Evolutionary conservation across 2,329 filamentous ascomycete species (phyloP), one percentile per base, ranked within the genome.

Genomic region (Aspergillus sp.): DNA sequence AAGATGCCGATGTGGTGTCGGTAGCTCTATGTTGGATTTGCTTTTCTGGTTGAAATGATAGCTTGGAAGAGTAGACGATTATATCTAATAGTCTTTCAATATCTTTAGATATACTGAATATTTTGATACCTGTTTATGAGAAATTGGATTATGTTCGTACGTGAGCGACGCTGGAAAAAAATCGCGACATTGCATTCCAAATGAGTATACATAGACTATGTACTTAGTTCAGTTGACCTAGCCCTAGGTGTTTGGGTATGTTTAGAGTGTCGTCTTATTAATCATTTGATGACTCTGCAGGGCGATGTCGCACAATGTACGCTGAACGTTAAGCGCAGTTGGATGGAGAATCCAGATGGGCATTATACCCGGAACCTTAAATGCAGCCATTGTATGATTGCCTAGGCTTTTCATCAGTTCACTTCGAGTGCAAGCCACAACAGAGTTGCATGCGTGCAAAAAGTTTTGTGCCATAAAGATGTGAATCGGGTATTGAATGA

Each of bases 1-100:
- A 54, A 26, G 56, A 53, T 57, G 47, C 17, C 41, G 48, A 41
- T 36, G 55, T 34, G 42, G 18, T 50, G 49, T 34, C 39, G 39
- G 48, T 39, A 30, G 38, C 42, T 56, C 26, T 9, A 17, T 20
- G 11, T 41, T 58, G 50, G 41, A 55, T 50, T 30, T 51, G 34
- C 18, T 41, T 47, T 51, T 38, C 53, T 43, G 52, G 44, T 26
- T 42, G 20, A 30, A 43, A 48, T 53, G 39, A 7, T 42, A 48
- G 43, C 32, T 45, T 44, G 47, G 38, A 49, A 6, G 47, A 24
- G 36, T 39, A 47, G 43, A 36, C 26, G 24, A 20, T 38, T 15
- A 13, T 32, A 18, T 17, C 17, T 32, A 18, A 38, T 48, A 26
- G 45, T 39, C 17, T 53, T 39, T 32, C 18, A 26, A 53, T 53